phyloP scores from a whole-genome alignment of 2,329 filamentous ascomycete genomes.

The Hypoxylon sp. region DNA sequence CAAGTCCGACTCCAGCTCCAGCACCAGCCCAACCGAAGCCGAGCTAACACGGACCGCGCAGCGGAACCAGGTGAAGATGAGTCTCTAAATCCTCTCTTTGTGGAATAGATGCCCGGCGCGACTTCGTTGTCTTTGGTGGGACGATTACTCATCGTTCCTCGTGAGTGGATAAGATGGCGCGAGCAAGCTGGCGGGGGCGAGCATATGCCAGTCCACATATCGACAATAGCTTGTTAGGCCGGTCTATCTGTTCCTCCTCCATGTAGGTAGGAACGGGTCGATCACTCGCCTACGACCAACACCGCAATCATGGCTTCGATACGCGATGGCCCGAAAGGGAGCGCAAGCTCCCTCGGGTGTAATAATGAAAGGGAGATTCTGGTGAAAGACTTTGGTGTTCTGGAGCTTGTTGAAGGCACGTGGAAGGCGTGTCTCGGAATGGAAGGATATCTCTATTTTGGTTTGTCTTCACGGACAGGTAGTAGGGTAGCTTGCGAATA shows the following conservation, averaged over 20 bases:
- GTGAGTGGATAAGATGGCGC: not conserved
- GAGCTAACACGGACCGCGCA: conserved; percentile 29
- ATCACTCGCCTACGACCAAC: not conserved
- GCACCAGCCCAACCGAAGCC: conserved; percentile 13
- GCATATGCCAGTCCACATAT: not conserved
- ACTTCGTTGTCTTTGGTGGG: not conserved
- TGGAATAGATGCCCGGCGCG: not conserved
- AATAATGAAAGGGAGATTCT: not conserved
- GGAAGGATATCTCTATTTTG: not conserved
- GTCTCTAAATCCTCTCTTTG: conserved; percentile 10
- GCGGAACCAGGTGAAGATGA: conserved; percentile 40
- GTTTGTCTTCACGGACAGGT: not conserved
- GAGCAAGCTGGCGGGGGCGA: not conserved
- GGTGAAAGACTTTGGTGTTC: conserved; percentile 11
- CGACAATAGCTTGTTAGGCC: not conserved
- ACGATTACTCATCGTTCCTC: conserved; percentile 1
- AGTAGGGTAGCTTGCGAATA: not conserved
- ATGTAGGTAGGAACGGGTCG: not conserved
- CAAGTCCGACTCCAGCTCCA: conserved; percentile 4
- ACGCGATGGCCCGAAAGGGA: conserved; percentile 10
- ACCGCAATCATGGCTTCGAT: conserved; percentile 18
- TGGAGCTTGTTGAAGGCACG: not conserved
- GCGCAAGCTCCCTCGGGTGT: not conserved
- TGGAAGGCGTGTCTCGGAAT: not conserved
- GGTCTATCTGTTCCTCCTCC: conserved; percentile 3